A percentile compares a stretch with the other conserved stretches of the same genome.
phyloP scores from a whole-genome alignment of 257 asterid genomes.

The Scutellaria galericulata region DNA sequence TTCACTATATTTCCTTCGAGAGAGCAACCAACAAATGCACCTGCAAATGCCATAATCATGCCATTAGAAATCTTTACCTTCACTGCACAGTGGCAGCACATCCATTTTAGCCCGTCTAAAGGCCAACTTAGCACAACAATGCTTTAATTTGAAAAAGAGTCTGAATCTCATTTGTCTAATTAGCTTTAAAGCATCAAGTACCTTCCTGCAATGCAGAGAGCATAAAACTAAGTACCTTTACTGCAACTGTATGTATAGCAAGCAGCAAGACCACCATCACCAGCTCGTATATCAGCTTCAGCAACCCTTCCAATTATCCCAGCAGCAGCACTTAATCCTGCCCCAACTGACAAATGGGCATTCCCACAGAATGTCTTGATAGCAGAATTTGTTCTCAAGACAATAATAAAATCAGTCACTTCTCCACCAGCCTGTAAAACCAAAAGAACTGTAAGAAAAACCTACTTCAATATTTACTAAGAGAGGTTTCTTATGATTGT shows the following conservation, averaged over 20 bases:
- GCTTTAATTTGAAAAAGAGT: too few relatives aligned
- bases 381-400: conserved; percentile 66
- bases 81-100: too few relatives aligned
- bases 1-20: conserved; percentile 66
- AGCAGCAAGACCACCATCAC: conserved; percentile 59
- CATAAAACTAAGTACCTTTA: conserved; percentile 52
- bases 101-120: too few relatives aligned
- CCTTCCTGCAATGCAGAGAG: not conserved
- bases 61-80: too few relatives aligned
- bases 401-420: conserved; percentile 69
- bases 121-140: too few relatives aligned
- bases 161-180: too few relatives aligned
- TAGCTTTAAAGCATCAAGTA: not conserved
- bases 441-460: conserved; percentile 17
- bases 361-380: conserved; percentile 62
- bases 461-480: not conserved
- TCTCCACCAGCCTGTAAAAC: conserved; percentile 76
- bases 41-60: conserved; percentile 36
- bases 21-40: conserved; percentile 84
- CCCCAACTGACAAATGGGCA: conserved; percentile 71
- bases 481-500: not conserved
- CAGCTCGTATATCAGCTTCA: conserved; percentile 74
- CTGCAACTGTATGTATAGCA: conserved; percentile 84
- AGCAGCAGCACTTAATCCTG: conserved; percentile 70
- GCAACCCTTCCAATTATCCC: conserved; percentile 76